Base-by-base conservation (phyloP, 345 rosid species). In the Populus deltoides region DNA sequence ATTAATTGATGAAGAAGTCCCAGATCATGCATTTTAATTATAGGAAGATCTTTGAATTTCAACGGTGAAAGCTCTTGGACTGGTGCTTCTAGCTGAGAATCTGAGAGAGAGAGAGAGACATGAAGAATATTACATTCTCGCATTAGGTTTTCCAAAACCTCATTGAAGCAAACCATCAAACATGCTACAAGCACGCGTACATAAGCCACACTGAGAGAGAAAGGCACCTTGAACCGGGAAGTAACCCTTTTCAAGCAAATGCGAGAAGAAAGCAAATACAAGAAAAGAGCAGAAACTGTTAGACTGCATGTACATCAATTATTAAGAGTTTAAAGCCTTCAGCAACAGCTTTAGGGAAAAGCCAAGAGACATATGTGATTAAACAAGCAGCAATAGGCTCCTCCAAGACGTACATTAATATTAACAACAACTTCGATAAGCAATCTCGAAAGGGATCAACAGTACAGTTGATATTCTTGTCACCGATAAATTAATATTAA, bases 271-370 rank as follows among this genome's bases (percentile, higher is more conserved):
- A 13, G 80, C 17, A 62, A 78, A 84, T 62, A 70, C 84, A 55
- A 72, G 74, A 49, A 84, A 83, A 7, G 87, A 84, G 17, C 83
- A 80, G 76, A 79, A 68, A 36, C 81, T 84, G 18, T 7, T 77
- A 4, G 93, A 85, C 66, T 90, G 78, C 33, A 87, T 66, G n/a
- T n/a, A n/a, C n/a, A 75, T 87, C 91, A 73, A 92, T 41, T 73
- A 86, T 86, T 5, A 83, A 79, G 36, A 91, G 77, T 70, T 85
- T 75, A 43, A 90, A 73, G n/a, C 68, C 74, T 18, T 86, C 74
- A 11, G 90, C 88, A 20, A 83, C 78, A 38, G 71, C 73, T 38
- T 81, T 83, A 70, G 88, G 33, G 78, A 33, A 87, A 67, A 77
- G 51, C 90, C 88, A 87, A 1, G 77, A 13, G 47, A 83, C 87